Conservation (phyloP, 2,329 filamentous ascomycete species). For the Pseudogymnoascus sp. region DNA sequence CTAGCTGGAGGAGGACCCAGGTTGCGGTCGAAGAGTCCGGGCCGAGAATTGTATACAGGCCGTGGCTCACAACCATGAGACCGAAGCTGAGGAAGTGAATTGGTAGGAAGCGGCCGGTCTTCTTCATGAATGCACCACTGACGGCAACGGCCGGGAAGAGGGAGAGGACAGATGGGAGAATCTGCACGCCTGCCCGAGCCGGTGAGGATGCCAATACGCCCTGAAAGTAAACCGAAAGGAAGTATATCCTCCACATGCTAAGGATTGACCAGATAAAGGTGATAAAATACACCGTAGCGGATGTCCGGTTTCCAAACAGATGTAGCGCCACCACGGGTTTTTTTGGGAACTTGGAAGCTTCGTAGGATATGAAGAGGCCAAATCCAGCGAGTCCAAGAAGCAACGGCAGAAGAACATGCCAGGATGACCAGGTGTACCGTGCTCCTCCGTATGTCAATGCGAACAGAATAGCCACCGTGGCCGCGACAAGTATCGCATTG, state of each 20-base stretch:
- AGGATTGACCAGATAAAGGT: conserved; percentile 33
- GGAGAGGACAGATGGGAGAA: conserved; percentile 36
- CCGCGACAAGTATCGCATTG: conserved; percentile 33
- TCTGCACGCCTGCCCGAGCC: conserved; percentile 35
- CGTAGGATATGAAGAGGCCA: conserved; percentile 32
- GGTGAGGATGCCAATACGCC: conserved; percentile 31
- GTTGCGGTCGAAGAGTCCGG: conserved; percentile 28
- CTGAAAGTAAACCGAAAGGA: conserved; percentile 30
- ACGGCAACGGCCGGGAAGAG: conserved; percentile 35
- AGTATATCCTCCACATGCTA: conserved; percentile 29
- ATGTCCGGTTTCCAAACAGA: conserved; percentile 30
- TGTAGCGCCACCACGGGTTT: conserved; percentile 34
- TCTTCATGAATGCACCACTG: conserved; percentile 32
- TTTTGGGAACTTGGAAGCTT: conserved; percentile 19
- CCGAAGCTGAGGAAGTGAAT: conserved; percentile 34
- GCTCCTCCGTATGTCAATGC: conserved; percentile 39
- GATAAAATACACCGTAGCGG: conserved; percentile 23
- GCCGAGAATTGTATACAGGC: conserved; percentile 35
- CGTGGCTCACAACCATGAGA: conserved; percentile 24
- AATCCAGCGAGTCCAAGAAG: conserved; percentile 36
- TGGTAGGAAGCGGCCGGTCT: conserved; percentile 39
- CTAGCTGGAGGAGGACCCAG: conserved; percentile 38
- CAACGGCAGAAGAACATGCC: conserved; percentile 34
- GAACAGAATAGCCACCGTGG: conserved; percentile 34
- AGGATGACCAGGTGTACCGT: conserved; percentile 34